phyloP scores from a whole-genome alignment of 805 yeast genomes.

The Wickerhamiella vanderwaltii region DNA sequence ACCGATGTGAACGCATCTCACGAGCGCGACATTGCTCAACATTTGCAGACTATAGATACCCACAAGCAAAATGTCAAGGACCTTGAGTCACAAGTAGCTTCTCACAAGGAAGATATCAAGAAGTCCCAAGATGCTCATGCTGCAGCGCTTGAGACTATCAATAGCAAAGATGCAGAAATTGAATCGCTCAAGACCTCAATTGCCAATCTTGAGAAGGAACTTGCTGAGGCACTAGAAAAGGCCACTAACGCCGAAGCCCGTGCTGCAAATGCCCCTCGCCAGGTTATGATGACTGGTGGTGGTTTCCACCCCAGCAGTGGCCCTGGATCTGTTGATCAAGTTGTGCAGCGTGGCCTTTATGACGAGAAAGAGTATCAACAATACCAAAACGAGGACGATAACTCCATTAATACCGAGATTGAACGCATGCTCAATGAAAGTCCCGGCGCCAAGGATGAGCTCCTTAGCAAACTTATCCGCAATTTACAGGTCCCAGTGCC shows the following conservation, averaged over 20 bases:
- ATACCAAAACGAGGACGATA: constrained; percentile 19
- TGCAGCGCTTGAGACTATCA: constrained; percentile 17
- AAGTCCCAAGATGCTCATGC: constrained; percentile 17
- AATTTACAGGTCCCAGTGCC: constrained; percentile 79
- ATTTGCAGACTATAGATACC: constrained; percentile 4
- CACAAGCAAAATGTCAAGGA: constrained; percentile 10
- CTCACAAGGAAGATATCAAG: background rate
- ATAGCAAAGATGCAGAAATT: constrained; percentile 20
- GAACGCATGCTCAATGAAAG: constrained; percentile 39
- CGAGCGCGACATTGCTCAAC: constrained; percentile 10
- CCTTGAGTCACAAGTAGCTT: constrained; percentile 9
- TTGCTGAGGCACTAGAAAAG: constrained; percentile 17
- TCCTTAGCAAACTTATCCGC: constrained; percentile 39
- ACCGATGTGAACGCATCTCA: constrained; percentile 2
- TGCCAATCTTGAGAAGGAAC: constrained; percentile 23
- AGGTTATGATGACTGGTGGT: constrained; percentile 11
- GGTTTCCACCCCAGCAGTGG: constrained; percentile 26
- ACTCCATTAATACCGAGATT: constrained; percentile 58
- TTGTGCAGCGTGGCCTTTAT: constrained; percentile 16
- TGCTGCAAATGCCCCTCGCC: constrained; percentile 10
- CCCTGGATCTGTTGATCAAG: background rate
- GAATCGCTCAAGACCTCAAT: constrained; percentile 22
- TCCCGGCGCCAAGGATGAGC: constrained; percentile 19
- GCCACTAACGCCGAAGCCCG: constrained; percentile 14
- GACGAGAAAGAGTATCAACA: constrained; percentile 25